Conservation (phyloP, 2,329 filamentous ascomycete genomes). For the Coniella lustricola region DNA sequence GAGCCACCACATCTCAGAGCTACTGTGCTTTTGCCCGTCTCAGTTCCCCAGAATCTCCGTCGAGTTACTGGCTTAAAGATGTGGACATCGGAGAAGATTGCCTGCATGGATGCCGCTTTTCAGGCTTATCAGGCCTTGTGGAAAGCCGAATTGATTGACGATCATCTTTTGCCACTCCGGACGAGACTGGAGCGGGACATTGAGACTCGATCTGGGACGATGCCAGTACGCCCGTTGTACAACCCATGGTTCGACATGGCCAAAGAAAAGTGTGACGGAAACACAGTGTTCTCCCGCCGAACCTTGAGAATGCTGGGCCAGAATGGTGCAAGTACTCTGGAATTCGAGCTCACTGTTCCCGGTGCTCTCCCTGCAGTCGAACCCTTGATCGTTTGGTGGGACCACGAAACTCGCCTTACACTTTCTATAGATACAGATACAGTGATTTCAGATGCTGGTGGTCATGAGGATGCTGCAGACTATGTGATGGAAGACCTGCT, state of each 20-base stretch:
- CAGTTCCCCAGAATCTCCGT: slow-evolving; percentile 57
- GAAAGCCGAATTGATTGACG: slow-evolving; percentile 63
- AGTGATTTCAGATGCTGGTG: slow-evolving; percentile 17
- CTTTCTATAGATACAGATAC: slow-evolving; percentile 26
- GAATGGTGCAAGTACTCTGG: slow-evolving; percentile 23
- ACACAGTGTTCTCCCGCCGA: slow-evolving; percentile 23
- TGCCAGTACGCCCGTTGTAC: slow-evolving; percentile 30
- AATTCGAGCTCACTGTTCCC: slow-evolving; percentile 40
- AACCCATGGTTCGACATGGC: slow-evolving; percentile 43
- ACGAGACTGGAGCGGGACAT: slow-evolving; percentile 31
- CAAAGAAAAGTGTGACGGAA: slow-evolving; percentile 32
- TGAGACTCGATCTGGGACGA: slow-evolving; percentile 29
- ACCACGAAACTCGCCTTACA: slow-evolving; percentile 29
- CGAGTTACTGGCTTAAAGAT: slow-evolving; percentile 37
- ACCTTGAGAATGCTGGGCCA: slow-evolving; percentile 29
- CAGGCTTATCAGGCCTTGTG: slow-evolving; percentile 69
- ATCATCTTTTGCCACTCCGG: slow-evolving; percentile 64
- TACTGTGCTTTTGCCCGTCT: slow-evolving; percentile 63
- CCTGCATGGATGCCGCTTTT: slow-evolving; percentile 76
- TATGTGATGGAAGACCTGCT: background rate
- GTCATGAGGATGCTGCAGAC: background rate
- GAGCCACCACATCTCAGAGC: slow-evolving; percentile 36
- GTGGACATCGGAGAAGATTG: slow-evolving; percentile 69
- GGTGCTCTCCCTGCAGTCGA: slow-evolving; percentile 30
- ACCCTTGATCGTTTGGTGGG: slow-evolving; percentile 34